phyloP scores from a whole-genome alignment of 202 grass and related monocot species.

The Bolboschoenoplectus hybrid region DNA sequence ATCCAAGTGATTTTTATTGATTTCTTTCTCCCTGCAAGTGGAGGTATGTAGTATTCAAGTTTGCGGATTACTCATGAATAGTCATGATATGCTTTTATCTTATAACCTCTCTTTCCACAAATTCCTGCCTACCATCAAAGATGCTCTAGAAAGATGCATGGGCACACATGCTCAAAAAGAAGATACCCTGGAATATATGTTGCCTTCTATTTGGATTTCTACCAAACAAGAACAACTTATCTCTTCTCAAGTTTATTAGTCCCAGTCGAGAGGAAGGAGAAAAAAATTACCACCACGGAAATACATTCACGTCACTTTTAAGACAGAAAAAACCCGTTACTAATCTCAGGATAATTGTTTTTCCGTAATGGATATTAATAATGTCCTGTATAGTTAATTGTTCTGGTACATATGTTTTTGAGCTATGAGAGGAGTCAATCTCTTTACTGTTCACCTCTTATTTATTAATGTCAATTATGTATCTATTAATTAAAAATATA shows the following conservation, averaged over 20 bases:
- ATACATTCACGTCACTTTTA: not conserved
- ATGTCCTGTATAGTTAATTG: too few species aligned
- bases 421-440: too few species aligned
- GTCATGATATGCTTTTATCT: not conserved
- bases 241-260: not conserved
- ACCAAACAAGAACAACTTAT: not conserved
- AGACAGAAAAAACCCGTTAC: not conserved
- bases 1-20: slow-evolving; percentile 5
- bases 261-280: not conserved
- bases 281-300: not conserved
- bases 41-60: not conserved
- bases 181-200: not conserved
- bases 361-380: too few species aligned
- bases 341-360: not conserved
- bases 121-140: slow-evolving; percentile 1
- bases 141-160: not conserved
- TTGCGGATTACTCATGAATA: too few species aligned
- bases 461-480: too few species aligned
- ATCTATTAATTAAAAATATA: too few species aligned
- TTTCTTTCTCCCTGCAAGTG: not conserved
- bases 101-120: slow-evolving; percentile 7
- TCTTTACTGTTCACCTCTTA: too few species aligned
- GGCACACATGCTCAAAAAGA: not conserved
- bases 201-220: not conserved
- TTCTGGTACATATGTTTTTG: too few species aligned